Percentiles rank a stretch among this genome's conserved stretches.
Evolutionary conservation across 2,329 filamentous ascomycete genomes (phyloP).

Genomic region (Aspergillus fructus): DNA sequence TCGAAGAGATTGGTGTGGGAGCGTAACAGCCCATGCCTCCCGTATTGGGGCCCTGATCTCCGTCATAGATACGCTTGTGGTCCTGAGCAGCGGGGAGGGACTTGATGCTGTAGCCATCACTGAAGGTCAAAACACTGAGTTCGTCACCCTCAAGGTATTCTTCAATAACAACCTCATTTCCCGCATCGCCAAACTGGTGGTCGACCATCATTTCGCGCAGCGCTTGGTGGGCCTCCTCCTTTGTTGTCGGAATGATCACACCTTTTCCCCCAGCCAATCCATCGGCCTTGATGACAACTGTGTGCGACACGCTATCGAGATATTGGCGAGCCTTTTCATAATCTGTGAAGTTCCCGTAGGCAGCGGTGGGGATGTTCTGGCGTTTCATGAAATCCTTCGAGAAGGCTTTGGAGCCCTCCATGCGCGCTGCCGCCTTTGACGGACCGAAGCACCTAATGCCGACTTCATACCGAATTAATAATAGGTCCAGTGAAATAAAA

Average conservation of each 20-base stretch:
- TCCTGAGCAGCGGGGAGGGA: slow-evolving; percentile 90
- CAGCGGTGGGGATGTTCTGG: slow-evolving; percentile 84
- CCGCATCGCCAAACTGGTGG: slow-evolving; percentile 80
- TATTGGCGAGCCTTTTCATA: slow-evolving; percentile 73
- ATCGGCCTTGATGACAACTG: slow-evolving; percentile 89
- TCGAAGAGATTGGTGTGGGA: slow-evolving; percentile 76
- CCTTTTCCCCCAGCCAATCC: slow-evolving; percentile 94
- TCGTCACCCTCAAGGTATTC: slow-evolving; percentile 91
- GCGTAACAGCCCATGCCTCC: slow-evolving; percentile 98
- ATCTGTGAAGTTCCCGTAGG: slow-evolving; percentile 83
- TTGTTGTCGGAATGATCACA: slow-evolving; percentile 80
- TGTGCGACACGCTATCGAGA: slow-evolving; percentile 67
- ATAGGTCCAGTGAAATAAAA: neutral
- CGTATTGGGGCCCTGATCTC: slow-evolving; percentile 87
- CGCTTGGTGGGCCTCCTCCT: slow-evolving; percentile 77
- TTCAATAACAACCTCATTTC: slow-evolving; percentile 91
- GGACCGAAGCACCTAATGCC: slow-evolving; percentile 85
- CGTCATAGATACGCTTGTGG: slow-evolving; percentile 92
- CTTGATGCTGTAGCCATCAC: slow-evolving; percentile 80
- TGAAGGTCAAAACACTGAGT: slow-evolving; percentile 86
- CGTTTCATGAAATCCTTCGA: slow-evolving; percentile 97
- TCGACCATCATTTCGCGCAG: slow-evolving; percentile 89
- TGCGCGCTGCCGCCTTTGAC: slow-evolving; percentile 74
- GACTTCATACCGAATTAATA: slow-evolving; percentile 38
- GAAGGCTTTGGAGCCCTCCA: slow-evolving; percentile 97